Evolutionary conservation across 495 filamentous ascomycete species (phyloP).

Genomic region (Jackrogersella minutella): DNA sequence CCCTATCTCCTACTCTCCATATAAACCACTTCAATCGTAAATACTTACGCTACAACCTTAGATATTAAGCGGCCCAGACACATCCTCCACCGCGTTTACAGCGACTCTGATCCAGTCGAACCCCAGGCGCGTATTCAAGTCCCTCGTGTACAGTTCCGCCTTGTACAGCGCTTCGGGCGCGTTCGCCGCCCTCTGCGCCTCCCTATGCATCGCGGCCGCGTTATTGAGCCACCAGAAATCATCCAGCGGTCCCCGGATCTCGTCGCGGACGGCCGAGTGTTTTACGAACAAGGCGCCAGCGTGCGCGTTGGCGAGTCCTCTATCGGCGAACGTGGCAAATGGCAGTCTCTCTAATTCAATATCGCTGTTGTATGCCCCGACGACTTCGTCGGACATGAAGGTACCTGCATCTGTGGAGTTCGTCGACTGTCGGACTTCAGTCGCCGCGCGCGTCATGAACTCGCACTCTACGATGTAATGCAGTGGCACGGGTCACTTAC

Average conservation of each 20-base stretch:
- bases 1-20: neutral
- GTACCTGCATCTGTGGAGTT: neutral
- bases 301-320: constrained; percentile 21
- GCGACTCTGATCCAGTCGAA: constrained; percentile 28
- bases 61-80: constrained; percentile 24
- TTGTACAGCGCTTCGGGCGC: neutral
- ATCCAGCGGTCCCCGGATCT: constrained; percentile 9
- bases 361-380: constrained; percentile 1
- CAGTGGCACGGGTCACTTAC: constrained; percentile 2
- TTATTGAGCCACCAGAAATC: constrained; percentile 23
- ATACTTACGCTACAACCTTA: neutral
- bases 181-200: neutral
- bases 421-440: too few relatives aligned
- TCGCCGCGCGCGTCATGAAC: constrained; percentile 6
- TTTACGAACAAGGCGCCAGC: constrained; percentile 15
- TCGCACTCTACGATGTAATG: constrained; percentile 34
- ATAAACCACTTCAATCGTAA: neutral
- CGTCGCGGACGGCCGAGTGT: constrained; percentile 18
- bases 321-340: constrained; percentile 20
- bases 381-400: neutral
- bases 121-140: constrained; percentile 14
- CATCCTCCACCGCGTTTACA: constrained; percentile 23
- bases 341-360: constrained; percentile 12
- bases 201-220: constrained; percentile 1
- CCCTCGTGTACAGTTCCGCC: constrained; percentile 15